Evolutionary conservation across 2,329 filamentous ascomycete genomes (phyloP).

Genomic region (Cladosporium phlei): DNA sequence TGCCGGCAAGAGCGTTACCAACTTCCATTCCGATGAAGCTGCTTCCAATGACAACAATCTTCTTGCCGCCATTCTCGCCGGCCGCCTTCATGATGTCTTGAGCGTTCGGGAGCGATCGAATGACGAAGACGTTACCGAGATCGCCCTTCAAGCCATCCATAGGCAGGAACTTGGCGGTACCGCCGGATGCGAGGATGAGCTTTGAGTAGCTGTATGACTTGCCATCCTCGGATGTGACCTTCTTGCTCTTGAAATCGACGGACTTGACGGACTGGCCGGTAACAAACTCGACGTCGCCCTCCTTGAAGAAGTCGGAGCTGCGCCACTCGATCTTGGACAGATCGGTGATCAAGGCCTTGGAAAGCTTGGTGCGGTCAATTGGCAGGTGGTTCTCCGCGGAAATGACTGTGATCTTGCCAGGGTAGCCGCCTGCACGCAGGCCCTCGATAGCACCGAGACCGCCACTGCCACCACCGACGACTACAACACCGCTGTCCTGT

Average conservation of each 20-base stretch:
- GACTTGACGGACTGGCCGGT: conserved; percentile 58
- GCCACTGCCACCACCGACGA: conserved; percentile 82
- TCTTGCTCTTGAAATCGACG: conserved; percentile 71
- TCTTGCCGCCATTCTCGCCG: conserved; percentile 75
- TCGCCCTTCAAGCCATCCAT: conserved; percentile 77
- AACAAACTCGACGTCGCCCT: conserved; percentile 53
- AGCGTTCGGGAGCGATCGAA: conserved; percentile 72
- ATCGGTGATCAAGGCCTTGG: conserved; percentile 85
- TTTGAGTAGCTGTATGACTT: conserved; percentile 75
- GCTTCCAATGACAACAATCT: conserved; percentile 84
- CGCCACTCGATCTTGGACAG: conserved; percentile 72
- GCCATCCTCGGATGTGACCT: conserved; percentile 69
- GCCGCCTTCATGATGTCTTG: conserved; percentile 74
- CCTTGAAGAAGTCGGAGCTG: conserved; percentile 69
- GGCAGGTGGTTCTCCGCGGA: conserved; percentile 75
- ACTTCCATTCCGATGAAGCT: conserved; percentile 98
- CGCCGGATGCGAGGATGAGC: conserved; percentile 84
- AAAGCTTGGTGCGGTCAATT: conserved; percentile 91
- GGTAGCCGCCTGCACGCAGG: conserved; percentile 75
- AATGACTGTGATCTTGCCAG: conserved; percentile 75
- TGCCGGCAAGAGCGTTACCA: conserved; percentile 70
- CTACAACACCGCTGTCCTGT: conserved; percentile 60
- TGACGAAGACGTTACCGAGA: conserved; percentile 78
- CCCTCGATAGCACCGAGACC: conserved; percentile 76
- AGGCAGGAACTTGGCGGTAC: conserved; percentile 68